phyloP scores from a whole-genome alignment of 2,329 filamentous ascomycete genomes.

The Fonsecaea erecta region DNA sequence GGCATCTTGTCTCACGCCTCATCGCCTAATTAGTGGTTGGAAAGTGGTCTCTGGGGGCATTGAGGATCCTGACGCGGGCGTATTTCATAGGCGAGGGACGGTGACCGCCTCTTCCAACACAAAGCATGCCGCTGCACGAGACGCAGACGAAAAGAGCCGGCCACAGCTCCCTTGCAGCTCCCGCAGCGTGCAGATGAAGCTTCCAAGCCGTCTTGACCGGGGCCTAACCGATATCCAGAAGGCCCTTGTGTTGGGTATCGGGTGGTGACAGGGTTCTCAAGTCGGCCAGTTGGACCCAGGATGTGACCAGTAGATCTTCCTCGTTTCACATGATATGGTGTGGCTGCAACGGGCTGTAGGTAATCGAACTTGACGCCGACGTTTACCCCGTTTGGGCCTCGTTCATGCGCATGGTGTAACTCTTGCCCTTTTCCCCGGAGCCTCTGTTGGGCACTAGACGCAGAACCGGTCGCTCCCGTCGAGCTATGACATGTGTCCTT shows the following conservation, averaged over 20 bases:
- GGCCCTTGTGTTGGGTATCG: neutral
- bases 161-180: neutral
- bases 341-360: neutral
- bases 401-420: neutral
- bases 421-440: neutral
- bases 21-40: neutral
- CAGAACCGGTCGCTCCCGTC: neutral
- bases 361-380: neutral
- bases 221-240: neutral
- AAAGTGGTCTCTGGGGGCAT: neutral
- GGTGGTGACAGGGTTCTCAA: neutral
- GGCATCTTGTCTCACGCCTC: neutral
- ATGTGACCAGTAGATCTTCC: constrained; percentile 1
- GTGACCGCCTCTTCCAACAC: constrained; percentile 2
- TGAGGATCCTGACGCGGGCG: neutral
- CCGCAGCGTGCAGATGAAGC: constrained; percentile 1
- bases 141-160: neutral
- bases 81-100: neutral
- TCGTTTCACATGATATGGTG: constrained; percentile 1
- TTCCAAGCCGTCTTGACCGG: neutral
- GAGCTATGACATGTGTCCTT: neutral
- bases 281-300: neutral
- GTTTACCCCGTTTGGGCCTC: constrained; percentile 1
- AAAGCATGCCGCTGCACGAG: neutral
- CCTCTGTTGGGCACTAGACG: constrained; percentile 4